Percentiles rank a stretch among this genome's conserved stretches.
Evolutionary conservation across 179 eudicot genomes (phyloP).

Genomic region (Pouteria campechiana): DNA sequence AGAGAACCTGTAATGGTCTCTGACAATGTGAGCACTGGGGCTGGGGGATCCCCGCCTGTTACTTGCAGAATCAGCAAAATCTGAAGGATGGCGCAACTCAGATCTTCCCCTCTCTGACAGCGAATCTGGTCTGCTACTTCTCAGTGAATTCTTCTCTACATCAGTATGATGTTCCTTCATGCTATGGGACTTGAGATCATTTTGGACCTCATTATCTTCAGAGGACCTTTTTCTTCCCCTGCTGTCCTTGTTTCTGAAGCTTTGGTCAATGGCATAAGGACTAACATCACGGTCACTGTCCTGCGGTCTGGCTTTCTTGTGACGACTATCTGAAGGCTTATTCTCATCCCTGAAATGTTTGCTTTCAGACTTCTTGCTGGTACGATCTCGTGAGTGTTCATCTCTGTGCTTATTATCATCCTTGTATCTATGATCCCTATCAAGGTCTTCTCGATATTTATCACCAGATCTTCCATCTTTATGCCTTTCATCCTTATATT

Average conservation of each 20-base stretch:
- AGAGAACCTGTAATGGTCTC: constrained; percentile 53
- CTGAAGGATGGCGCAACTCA: constrained; percentile 15
- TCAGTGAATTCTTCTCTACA: constrained; percentile 37
- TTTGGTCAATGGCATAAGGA: constrained; percentile 32
- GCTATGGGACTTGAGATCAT: constrained; percentile 36
- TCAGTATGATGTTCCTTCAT: constrained; percentile 40
- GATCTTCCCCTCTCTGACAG: constrained; percentile 43
- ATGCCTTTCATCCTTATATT: constrained; percentile 30
- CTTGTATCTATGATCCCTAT: constrained; percentile 33
- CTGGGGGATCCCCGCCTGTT: constrained; percentile 57
- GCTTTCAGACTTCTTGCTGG: constrained; percentile 43
- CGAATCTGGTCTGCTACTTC: constrained; percentile 33
- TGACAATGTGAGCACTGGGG: constrained; percentile 34
- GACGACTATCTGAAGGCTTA: constrained; percentile 32
- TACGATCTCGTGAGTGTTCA: constrained; percentile 39
- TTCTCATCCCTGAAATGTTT: constrained; percentile 52
- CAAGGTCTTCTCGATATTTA: constrained; percentile 43
- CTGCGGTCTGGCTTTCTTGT: constrained; percentile 32
- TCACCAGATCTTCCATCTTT: too few relatives aligned
- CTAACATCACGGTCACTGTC: constrained; percentile 33
- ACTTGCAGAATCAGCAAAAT: constrained; percentile 25
- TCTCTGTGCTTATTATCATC: constrained; percentile 34
- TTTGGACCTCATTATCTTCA: constrained; percentile 44
- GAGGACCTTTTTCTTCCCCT: constrained; percentile 48
- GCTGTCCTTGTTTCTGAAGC: constrained; percentile 56